Base-by-base conservation (phyloP, 2,329 filamentous ascomycete genomes). In the Penicillium sp. region DNA sequence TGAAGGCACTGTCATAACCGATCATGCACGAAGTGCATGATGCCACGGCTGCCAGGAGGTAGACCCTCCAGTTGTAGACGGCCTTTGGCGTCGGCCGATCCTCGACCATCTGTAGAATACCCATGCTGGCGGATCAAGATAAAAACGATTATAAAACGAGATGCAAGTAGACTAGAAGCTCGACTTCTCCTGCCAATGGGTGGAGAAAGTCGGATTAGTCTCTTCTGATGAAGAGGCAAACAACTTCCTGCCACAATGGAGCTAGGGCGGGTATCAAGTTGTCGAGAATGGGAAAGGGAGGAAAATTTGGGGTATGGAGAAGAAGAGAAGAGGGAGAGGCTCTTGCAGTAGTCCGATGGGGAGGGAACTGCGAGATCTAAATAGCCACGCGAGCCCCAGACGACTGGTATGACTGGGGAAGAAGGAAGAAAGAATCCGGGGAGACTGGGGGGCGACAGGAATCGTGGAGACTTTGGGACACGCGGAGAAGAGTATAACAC, bases 1-100 rank as follows among this genome's bases (percentile, higher is more conserved):
- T 92, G 75, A 93, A 93, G 64, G 90, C 88, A 54, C 85, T 89
- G 73, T 92, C 90, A 63, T 85, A 84, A 15, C 83, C 82, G 63
- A 85, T 84, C 81, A 84, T 86, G 68, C 83, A 85, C 59, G 83
- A 81, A 53, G 83, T 83, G 69, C 81, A 84, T 14, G 81, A 84
- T 43, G 84, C 83, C 35, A 85, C 79, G 12, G 78, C 76, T 8
- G 84, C 83, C 43, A 81, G 81, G 12, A 81, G 76, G 67, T 85
- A 86, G 43, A 86, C 80, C 42, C 81, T 76, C 83, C 84, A 86
- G 72, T 86, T 86, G 79, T 86, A 86, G 57, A 86, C 83, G 55
- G 76, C 77, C 69, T 79, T 81, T 22, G 84, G 84, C 60, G 83
- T 86, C 15, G 83, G 84, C 65, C 84, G 68, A 61, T 79, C 77